phyloP scores from a whole-genome alignment of 2,329 filamentous ascomycete species.

The Arthroderma sp. region DNA sequence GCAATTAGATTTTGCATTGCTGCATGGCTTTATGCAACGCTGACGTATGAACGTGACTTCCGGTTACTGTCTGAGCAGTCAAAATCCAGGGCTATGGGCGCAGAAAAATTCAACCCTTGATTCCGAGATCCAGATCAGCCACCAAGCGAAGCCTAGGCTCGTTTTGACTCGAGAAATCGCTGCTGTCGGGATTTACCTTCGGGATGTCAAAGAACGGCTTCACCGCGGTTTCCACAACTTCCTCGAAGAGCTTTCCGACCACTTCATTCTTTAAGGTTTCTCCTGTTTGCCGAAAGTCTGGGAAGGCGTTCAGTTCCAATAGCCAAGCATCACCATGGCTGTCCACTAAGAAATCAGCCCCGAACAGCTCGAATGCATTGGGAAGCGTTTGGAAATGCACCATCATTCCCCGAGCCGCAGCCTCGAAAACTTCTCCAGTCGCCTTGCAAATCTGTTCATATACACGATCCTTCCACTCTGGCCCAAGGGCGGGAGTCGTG shows the following conservation, averaged over 20 bases:
- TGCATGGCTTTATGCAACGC: no score
- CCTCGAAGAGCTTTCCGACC: constrained; percentile 64
- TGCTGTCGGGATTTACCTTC: background rate
- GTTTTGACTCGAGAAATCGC: background rate
- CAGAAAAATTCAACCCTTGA: constrained; percentile 14
- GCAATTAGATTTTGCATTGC: no score
- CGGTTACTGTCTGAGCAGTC: no score
- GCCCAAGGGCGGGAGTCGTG: constrained; percentile 13
- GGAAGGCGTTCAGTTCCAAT: constrained; percentile 89
- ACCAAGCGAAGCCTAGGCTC: constrained; percentile 23
- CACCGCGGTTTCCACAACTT: constrained; percentile 55
- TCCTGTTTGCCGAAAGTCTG: constrained; percentile 89
- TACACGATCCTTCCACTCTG: constrained; percentile 44
- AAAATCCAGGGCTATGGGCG: background rate
- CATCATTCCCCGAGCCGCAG: constrained; percentile 68
- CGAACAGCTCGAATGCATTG: constrained; percentile 85
- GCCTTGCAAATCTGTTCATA: constrained; percentile 61
- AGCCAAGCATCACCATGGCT: constrained; percentile 52
- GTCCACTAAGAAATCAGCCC: constrained; percentile 80
- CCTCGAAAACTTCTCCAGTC: constrained; percentile 71
- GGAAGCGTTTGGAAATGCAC: constrained; percentile 83
- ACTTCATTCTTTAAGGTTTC: constrained; percentile 52
- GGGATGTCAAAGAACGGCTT: constrained; percentile 50
- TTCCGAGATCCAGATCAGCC: constrained; percentile 28
- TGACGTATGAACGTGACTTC: no score